Conservation (phyloP, 208 protist genomes). For the Jaenimonas drosophilae region DNA sequence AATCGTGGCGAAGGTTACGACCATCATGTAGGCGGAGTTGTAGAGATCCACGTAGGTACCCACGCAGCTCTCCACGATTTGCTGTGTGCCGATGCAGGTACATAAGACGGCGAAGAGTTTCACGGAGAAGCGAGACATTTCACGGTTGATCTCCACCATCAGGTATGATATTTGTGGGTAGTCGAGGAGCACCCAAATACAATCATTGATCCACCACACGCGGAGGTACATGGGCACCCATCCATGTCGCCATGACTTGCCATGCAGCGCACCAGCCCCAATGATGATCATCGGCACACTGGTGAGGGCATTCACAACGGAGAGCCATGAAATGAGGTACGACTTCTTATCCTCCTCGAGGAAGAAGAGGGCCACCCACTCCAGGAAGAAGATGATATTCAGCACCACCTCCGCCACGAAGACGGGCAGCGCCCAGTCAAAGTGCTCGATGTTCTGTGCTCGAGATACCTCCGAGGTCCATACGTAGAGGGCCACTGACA, state of each 20-base stretch:
- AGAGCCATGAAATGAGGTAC: slow-evolving; percentile 49
- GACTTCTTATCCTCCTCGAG: slow-evolving; percentile 50
- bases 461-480: slow-evolving; percentile 37
- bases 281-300: slow-evolving; percentile 72
- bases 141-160: slow-evolving; percentile 48
- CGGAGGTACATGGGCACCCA: slow-evolving; percentile 82
- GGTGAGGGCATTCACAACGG: slow-evolving; percentile 62
- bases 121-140: slow-evolving; percentile 51
- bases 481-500: slow-evolving; percentile 57
- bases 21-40: slow-evolving; percentile 57
- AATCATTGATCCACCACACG: slow-evolving; percentile 71
- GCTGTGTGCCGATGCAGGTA: slow-evolving; percentile 62
- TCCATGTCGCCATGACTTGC: slow-evolving; percentile 26
- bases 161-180: slow-evolving; percentile 42
- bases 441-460: slow-evolving; percentile 17
- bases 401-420: slow-evolving; percentile 58
- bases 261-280: slow-evolving; percentile 36
- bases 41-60: slow-evolving; percentile 57
- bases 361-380: slow-evolving; percentile 55
- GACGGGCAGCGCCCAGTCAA: slow-evolving; percentile 36
- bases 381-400: slow-evolving; percentile 68
- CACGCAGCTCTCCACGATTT: slow-evolving; percentile 57
- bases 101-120: slow-evolving; percentile 50
- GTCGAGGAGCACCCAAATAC: slow-evolving; percentile 49
- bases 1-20: slow-evolving; percentile 63